Base-by-base conservation (phyloP, 1,139 yeast genomes). In the Sugiyamaella pinicola region DNA sequence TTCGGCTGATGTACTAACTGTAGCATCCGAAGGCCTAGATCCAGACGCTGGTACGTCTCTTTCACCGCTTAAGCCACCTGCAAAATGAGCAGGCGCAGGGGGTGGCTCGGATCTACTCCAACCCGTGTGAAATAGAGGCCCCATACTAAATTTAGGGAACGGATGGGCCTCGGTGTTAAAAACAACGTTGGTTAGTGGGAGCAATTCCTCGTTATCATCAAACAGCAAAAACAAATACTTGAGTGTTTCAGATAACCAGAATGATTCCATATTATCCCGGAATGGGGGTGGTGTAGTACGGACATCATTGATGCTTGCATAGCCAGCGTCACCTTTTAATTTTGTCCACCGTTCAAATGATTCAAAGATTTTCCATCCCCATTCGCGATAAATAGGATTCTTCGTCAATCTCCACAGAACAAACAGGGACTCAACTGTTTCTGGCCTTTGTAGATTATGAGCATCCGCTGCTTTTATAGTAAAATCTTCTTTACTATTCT, bases 131-230 rank as follows among this genome's bases (percentile, higher is more conserved):
- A 85, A 83, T 46, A 70, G 66, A 2, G 80, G 78, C 17, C 73
- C 77, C 73, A 80, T 71, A 24, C 78, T 79, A 61, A 86, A 84
- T 52, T 74, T 77, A 18, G 97, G 97, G 72, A 91, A 81, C 42
- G 96, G 95, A 69, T 91, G 98, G 0, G 96, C 97, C 65, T 88
- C 96, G 1, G 96, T 88, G 69, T 88, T 91, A 76, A 89, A 89
- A 1, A 91, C 91, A 55, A 85, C 80, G 56, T 84, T 72, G 47
- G 82, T 83, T 57, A 87, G 74, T 12, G 87, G 84, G 34, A 82
- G 61, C 28, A 60, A 47, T 61, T 78, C 75, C 17, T 77, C 78
- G 40, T 83, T 83, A 52, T 78, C 82, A 54, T 81, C 85, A 70
- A 91, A 91, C 61, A 91, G 75, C 57, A 91, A 74, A 68, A 89